These are phyloP conservation scores for Xylaria sp. DNA, from an alignment of 2,329 filamentous ascomycete species.

Conservation along the genomic window DNA sequence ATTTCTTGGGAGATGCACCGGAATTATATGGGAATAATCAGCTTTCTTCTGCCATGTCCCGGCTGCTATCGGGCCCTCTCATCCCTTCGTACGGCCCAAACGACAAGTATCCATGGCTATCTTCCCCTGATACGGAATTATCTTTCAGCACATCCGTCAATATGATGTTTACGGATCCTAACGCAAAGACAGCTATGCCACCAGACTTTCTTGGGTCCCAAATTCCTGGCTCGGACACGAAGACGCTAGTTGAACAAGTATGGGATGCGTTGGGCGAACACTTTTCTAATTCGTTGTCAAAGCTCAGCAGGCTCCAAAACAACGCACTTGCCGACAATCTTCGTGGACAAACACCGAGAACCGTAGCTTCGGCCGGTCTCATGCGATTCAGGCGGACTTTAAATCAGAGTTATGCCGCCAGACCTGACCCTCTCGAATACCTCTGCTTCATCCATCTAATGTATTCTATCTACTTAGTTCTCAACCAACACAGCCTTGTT, in stretches of 20 bases:
- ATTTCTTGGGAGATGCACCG: slow-evolving; percentile 46
- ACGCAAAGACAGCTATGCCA: slow-evolving; percentile 37
- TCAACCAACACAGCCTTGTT: slow-evolving; percentile 55
- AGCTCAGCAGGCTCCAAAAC: slow-evolving; percentile 52
- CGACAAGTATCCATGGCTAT: slow-evolving; percentile 48
- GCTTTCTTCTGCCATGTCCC: slow-evolving; percentile 47
- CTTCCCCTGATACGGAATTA: slow-evolving; percentile 48
- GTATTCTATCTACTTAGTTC: slow-evolving; percentile 60
- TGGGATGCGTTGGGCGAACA: slow-evolving; percentile 60
- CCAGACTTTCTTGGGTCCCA: slow-evolving; percentile 38
- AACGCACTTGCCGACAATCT: slow-evolving; percentile 58
- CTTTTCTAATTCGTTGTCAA: slow-evolving; percentile 56
- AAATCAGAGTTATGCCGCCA: slow-evolving; percentile 49
- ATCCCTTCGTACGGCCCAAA: slow-evolving; percentile 51
- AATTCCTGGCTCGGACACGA: slow-evolving; percentile 47
- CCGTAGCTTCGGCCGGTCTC: slow-evolving; percentile 56
- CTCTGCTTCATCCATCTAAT: slow-evolving; percentile 63
- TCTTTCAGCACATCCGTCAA: slow-evolving; percentile 51
- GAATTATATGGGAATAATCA: slow-evolving; percentile 58
- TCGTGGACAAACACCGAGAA: slow-evolving; percentile 51
- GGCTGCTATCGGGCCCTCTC: slow-evolving; percentile 50
- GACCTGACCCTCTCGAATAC: slow-evolving; percentile 53
- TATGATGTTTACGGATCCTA: slow-evolving; percentile 50
- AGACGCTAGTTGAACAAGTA: slow-evolving; percentile 55
- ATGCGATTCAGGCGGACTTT: slow-evolving; percentile 54